These are phyloP conservation scores for Aegilops tauschii DNA, from an alignment of 176 grass and related monocot species.

Conservation along the genomic window DNA sequence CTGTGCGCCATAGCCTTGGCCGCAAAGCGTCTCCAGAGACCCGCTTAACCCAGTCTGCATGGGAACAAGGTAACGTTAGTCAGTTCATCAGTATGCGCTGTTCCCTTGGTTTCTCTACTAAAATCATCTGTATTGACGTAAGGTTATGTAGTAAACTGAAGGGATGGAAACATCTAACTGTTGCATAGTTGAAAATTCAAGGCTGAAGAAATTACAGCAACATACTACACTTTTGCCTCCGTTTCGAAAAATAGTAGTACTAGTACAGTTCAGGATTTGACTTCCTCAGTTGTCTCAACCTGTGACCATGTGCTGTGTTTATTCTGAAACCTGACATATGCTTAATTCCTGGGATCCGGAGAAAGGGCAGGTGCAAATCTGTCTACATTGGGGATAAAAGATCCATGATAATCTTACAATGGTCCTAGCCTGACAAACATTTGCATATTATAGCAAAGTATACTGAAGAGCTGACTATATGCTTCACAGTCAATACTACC, in stretches of 20 bases:
- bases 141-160: not conserved
- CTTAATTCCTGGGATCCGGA: not conserved
- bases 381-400: not conserved
- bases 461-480: not conserved
- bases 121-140: not conserved
- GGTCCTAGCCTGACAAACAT: not conserved
- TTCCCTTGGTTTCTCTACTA: not conserved
- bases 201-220: not conserved
- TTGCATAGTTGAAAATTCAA: not conserved
- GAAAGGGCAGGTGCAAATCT: not conserved
- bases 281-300: not conserved
- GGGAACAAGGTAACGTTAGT: not conserved
- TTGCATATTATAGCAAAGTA: not conserved
- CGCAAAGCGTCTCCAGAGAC: slow-evolving; percentile 41
- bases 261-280: not conserved
- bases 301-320: not conserved
- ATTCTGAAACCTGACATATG: not conserved
- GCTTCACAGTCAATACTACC: not conserved
- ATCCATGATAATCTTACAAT: not conserved
- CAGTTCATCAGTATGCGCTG: not conserved
- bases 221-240: not conserved
- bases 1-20: slow-evolving; percentile 41
- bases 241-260: not conserved
- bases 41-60: slow-evolving; percentile 44
- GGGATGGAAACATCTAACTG: not conserved